Percentiles rank a stretch among this genome's conserved stretches.
Conservation (phyloP, 371 early-diverging fungal species). For the Syncephalastrum racemosum region DNA sequence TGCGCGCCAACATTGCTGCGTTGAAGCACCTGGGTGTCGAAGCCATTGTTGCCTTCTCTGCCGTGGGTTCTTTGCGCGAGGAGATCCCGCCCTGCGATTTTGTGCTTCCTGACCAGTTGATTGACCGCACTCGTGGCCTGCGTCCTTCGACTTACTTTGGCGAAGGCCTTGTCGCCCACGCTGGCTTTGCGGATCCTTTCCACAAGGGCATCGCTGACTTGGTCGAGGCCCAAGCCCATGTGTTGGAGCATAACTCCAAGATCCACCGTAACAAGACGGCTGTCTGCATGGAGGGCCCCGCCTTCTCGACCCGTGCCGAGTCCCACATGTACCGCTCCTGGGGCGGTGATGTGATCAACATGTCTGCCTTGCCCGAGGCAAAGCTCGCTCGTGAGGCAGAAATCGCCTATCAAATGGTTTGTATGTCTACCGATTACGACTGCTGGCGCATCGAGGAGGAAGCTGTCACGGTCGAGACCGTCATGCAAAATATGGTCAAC, state of each 20-base stretch:
- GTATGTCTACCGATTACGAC: conserved; percentile 99
- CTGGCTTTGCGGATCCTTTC: conserved; percentile 95
- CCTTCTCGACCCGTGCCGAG: conserved; percentile 96
- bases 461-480: conserved; percentile 89
- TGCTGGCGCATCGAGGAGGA: conserved; percentile 89
- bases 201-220: conserved; percentile 73
- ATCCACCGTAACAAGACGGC: conserved; percentile 84
- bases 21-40: conserved; percentile 92
- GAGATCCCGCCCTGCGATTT: conserved; percentile 94
- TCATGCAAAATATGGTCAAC: conserved; percentile 86
- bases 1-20: conserved; percentile 96
- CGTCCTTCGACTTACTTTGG: conserved; percentile 89
- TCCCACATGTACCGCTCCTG: conserved; percentile 93
- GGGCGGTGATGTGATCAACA: conserved; percentile 95
- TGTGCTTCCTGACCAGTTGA: conserved; percentile 90
- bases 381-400: conserved; percentile 98
- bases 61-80: conserved; percentile 90
- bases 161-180: conserved; percentile 89
- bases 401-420: conserved; percentile 96
- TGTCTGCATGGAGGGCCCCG: conserved; percentile 97
- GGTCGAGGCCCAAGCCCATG: conserved; percentile 57
- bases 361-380: conserved; percentile 94
- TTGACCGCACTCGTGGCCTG: conserved; percentile 95
- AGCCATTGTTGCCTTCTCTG: conserved; percentile 93
- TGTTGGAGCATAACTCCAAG: conserved; percentile 43